Conservation (phyloP, 2,329 filamentous ascomycete genomes). For the Chaetomiaceae sp. region DNA sequence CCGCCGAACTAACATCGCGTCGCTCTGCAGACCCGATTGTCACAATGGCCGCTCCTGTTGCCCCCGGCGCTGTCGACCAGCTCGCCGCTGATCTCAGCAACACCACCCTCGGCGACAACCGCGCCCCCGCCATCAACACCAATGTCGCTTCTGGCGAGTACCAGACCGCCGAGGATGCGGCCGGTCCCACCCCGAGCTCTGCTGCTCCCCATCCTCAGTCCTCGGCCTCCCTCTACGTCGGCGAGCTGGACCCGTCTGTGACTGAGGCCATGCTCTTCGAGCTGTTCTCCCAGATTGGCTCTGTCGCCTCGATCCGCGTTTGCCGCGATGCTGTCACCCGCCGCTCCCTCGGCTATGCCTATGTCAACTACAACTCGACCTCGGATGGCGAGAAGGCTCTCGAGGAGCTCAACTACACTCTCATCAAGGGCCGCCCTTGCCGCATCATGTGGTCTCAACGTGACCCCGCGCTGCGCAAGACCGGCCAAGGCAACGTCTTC, state of each 20-base stretch:
- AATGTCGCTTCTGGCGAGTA: constrained; percentile 52
- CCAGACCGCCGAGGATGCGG: constrained; percentile 56
- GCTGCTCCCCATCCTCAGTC: constrained; percentile 77
- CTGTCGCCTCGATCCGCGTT: constrained; percentile 98
- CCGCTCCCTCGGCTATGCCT: constrained; percentile 97
- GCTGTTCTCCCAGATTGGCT: constrained; percentile 98
- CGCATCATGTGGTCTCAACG: constrained; percentile 99
- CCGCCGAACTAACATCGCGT: constrained; percentile 3
- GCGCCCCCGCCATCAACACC: constrained; percentile 67
- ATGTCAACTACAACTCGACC: constrained; percentile 99
- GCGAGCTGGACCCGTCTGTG: constrained; percentile 94
- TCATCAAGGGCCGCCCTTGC: constrained; percentile 98
- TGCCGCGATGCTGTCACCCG: constrained; percentile 98
- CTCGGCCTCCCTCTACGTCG: constrained; percentile 97
- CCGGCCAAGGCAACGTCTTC: constrained; percentile 98
- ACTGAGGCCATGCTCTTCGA: constrained; percentile 99
- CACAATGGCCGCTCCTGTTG: constrained; percentile 58
- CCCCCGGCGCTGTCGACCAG: constrained; percentile 66
- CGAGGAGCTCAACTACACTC: constrained; percentile 98
- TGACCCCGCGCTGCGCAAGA: constrained; percentile 98
- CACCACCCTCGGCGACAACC: constrained; percentile 61
- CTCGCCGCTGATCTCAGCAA: constrained; percentile 73
- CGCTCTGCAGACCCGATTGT: constrained; percentile 1
- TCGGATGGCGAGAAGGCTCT: constrained; percentile 95
- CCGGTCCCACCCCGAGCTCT: constrained; percentile 67